phyloP scores from a whole-genome alignment of 2,329 filamentous ascomycete genomes.

The Fusarium mexicanum region DNA sequence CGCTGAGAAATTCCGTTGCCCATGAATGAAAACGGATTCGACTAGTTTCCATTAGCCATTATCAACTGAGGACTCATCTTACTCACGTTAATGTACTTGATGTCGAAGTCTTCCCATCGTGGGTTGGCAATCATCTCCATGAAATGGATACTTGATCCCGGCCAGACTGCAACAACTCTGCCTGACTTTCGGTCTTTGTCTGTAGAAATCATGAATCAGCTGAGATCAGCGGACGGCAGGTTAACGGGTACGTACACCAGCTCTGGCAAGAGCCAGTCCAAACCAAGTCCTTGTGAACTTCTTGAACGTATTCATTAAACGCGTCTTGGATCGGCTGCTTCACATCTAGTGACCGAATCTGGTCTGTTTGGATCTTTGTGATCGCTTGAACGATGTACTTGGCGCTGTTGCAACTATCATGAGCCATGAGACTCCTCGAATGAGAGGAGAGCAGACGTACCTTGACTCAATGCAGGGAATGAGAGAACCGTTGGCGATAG shows the following conservation, averaged over 20 bases:
- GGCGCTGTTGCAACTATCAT: not conserved
- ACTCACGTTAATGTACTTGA: not conserved
- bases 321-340: not conserved
- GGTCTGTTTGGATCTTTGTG: not conserved
- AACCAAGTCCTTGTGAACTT: not conserved
- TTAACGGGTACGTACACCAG: not conserved
- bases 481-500: not conserved
- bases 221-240: rapidly evolving
- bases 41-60: rapidly evolving
- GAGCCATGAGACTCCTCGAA: too few relatives aligned
- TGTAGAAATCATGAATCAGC: not conserved
- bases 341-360: not conserved
- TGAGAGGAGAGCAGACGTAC: not conserved
- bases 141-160: not conserved
- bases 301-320: not conserved
- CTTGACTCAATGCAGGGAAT: not conserved
- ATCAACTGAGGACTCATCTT: rapidly evolving
- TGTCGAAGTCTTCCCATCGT: not conserved
- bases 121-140: not conserved
- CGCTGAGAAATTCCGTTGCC: not conserved
- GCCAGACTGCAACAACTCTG: not conserved
- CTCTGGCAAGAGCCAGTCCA: not conserved
- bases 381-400: not conserved
- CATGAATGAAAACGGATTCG: not conserved
- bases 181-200: not conserved